A percentile compares a stretch with the other conserved stretches of the same genome.
Conservation (phyloP, 192 early-diverging fungal species). For the Diversispora eburnea region DNA sequence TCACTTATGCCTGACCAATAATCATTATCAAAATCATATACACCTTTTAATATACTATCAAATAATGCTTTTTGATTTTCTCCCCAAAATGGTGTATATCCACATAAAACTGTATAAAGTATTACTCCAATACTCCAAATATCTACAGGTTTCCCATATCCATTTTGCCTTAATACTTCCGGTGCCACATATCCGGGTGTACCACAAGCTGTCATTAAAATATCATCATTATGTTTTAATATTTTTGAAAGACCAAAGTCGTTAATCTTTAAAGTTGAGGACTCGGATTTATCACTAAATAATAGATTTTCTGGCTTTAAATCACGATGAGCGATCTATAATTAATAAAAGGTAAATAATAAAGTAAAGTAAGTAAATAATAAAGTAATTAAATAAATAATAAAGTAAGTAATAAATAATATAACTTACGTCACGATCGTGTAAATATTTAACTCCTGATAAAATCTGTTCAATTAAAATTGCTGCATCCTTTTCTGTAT, state of each 20-base stretch:
- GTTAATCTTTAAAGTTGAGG: slow-evolving; percentile 75
- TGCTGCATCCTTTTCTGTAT: slow-evolving; percentile 79
- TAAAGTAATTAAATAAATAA: too few species aligned
- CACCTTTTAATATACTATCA: slow-evolving; percentile 62
- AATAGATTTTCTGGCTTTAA: slow-evolving; percentile 88
- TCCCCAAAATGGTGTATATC: slow-evolving; percentile 71
- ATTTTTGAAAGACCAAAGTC: slow-evolving; percentile 86
- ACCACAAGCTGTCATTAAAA: slow-evolving; percentile 84
- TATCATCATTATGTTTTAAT: slow-evolving; percentile 67
- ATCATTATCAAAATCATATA: slow-evolving; percentile 67
- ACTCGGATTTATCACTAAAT: slow-evolving; percentile 55
- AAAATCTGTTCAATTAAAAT: slow-evolving; percentile 70
- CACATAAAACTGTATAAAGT: slow-evolving; percentile 79
- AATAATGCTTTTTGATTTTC: slow-evolving; percentile 61
- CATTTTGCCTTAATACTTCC: slow-evolving; percentile 80
- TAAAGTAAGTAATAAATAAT: too few species aligned
- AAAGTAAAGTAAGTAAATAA: background rate
- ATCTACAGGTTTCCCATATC: slow-evolving; percentile 91
- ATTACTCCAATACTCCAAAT: slow-evolving; percentile 95
- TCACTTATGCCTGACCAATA: slow-evolving; percentile 83
- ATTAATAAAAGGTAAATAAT: background rate
- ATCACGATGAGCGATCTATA: slow-evolving; percentile 79
- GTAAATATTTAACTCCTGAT: slow-evolving; percentile 83
- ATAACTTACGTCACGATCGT: slow-evolving; percentile 58
- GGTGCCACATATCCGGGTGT: slow-evolving; percentile 82